A percentile compares a stretch with the other conserved stretches of the same genome.
Conservation (phyloP, 345 rosid genomes). For the Balakata baccata region DNA sequence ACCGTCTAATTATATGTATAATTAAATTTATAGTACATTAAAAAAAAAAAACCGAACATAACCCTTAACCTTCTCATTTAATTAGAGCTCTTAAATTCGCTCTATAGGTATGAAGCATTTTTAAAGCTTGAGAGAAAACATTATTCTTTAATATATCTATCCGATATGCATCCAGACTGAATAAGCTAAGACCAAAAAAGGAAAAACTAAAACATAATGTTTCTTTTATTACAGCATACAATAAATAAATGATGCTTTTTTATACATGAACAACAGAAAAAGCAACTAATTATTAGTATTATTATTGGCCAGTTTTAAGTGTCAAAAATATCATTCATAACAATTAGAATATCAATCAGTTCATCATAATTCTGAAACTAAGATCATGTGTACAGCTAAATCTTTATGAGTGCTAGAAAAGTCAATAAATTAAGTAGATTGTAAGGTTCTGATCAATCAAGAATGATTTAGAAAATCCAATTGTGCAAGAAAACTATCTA, state of each 20-base stretch:
- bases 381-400: neutral
- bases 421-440: neutral
- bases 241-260: no score
- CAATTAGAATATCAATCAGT: neutral
- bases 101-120: no score
- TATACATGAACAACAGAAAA: neutral
- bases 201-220: neutral
- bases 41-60: no score
- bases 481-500: neutral
- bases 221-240: no score
- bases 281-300: neutral
- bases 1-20: neutral
- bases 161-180: no score
- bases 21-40: no score
- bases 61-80: no score
- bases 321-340: neutral
- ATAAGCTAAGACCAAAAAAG: no score
- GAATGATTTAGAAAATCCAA: neutral
- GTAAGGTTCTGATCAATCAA: neutral
- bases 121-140: no score
- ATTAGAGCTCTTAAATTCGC: no score
- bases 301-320: neutral
- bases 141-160: no score
- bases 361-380: neutral
- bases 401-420: neutral